Evolutionary conservation across 2,329 filamentous ascomycete genomes (phyloP).

Genomic region (Calonectria montana): DNA sequence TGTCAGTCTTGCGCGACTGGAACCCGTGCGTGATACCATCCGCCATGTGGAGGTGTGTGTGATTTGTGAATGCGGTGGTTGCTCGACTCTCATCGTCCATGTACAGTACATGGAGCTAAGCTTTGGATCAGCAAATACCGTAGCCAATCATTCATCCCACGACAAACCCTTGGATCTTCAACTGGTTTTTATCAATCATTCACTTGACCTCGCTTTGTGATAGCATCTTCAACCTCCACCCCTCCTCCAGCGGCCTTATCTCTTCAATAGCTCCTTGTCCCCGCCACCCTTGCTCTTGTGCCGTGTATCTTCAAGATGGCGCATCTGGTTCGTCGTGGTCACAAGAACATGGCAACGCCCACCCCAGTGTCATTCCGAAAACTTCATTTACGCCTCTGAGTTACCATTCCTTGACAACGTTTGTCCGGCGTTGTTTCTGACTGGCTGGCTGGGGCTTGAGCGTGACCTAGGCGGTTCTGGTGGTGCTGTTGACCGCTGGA

Average conservation of each 20-base stretch:
- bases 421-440: conserved; percentile 2
- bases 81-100: neutral
- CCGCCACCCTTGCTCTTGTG: neutral
- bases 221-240: neutral
- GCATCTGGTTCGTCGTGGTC: neutral
- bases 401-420: conserved; percentile 18
- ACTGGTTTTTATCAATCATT: neutral
- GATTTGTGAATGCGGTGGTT: neutral
- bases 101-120: conserved; percentile 4
- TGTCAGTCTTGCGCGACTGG: neutral
- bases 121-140: neutral
- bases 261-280: neutral
- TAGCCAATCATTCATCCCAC: conserved; percentile 14
- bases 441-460: conserved; percentile 1
- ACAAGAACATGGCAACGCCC: neutral
- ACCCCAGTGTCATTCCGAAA: neutral
- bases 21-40: neutral
- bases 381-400: conserved; percentile 1
- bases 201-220: neutral
- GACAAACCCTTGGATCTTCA: neutral
- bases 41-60: neutral
- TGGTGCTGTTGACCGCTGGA: conserved; percentile 13
- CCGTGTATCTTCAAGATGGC: neutral
- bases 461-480: conserved; percentile 14
- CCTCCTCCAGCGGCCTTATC: neutral